Base-by-base conservation (phyloP, 352 stramenopile genomes). In the Salisapilia sapeloensis region DNA sequence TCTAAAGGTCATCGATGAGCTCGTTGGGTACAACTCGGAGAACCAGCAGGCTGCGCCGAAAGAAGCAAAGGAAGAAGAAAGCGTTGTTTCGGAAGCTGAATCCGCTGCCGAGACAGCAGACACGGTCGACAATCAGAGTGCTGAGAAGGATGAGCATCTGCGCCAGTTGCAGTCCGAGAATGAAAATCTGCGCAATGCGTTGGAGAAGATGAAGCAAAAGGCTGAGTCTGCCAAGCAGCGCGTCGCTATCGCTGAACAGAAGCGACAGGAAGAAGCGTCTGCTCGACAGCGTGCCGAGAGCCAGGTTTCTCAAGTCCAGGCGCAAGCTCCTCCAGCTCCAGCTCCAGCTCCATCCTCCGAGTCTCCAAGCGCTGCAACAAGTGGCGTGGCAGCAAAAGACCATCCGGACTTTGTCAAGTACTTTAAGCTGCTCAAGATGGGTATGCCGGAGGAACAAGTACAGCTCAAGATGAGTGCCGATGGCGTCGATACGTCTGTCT, bases 391-490 rank as follows among this genome's bases (percentile, higher is more conserved):
- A 36, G 66, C 58, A 4, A 75, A 78, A 39, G 64, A 86, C 6
- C 63, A 87, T 29, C 72, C 69, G 1, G 66, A 81, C 11, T 87
- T 64, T 30, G 40, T 46, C 21, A 87, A 89, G 45, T 91, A 66
- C 24, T 91, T 91, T 44, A 91, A 84, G 46, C 40, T 91, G 4
- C 25, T 86, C 19, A 62, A 48, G 14, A 87, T 91, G 72, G 75
- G 75, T 4, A 26, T 91, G 13, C 75, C 70, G 32, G 38, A 55
- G 11, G 75, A 87, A 27, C 75, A 91, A 40, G 69, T 87, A 4
- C 84, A 87, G 43, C 59, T 86, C 58, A 87, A 87, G 40, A 87
- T 91, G 75, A 39, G 79, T 37, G 64, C 76, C 31, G 54, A 58
- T 19, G 72, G 67, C 0, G 45, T 82, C 6, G 65, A 91, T 38